Base-by-base conservation (phyloP, 164 flowering plant species). In the Amborella trichopoda region DNA sequence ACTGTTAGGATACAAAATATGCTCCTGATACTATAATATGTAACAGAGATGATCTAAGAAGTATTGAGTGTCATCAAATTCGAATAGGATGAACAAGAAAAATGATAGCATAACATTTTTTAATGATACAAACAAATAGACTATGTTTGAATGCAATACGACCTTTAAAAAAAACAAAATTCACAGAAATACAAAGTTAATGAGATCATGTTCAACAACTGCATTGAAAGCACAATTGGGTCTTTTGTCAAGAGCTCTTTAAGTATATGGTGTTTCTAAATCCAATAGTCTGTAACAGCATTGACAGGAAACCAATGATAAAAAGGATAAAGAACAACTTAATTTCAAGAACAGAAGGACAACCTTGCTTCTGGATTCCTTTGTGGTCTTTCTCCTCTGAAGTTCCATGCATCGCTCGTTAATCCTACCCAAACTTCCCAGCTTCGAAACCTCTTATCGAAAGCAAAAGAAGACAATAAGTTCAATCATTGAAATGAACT, bases 351-450 rank as follows among this genome's bases (percentile, higher is more conserved):
- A 20, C 20, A 25, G 20, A 38, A 38, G 21, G 21, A 16, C 13
- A 48, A 86, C 96, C 95, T 73, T 82, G 52, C 59, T 45, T 69
- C 78, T 85, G 26, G 91, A 68, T 27, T 49, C 61, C 43, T 54
- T 72, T 33, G 61, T 54, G 38, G 70, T 82, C 71, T 74, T 82
- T 22, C 64, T 77, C 65, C 68, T 76, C 58, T 85, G 96, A 60
- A 93, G 88, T 61, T 88, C 94, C 76, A 85, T 75, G 64, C 99
- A 93, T 28, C 68, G 66, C 49, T 88, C 99, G 43, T 77, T 85
- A 21, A 93, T 85, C 39, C 66, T 73, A 39, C 65, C 60, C 9
- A 80, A 46, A 56, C 51, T 81, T 40, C 79, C 80, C 21, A 93
- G 78, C 64, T 61, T 83, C 54, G 74, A 34, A 40, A 84, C 95